Conservation (phyloP, 768 basidiomycete species). For the Macrocybe gigantea region DNA sequence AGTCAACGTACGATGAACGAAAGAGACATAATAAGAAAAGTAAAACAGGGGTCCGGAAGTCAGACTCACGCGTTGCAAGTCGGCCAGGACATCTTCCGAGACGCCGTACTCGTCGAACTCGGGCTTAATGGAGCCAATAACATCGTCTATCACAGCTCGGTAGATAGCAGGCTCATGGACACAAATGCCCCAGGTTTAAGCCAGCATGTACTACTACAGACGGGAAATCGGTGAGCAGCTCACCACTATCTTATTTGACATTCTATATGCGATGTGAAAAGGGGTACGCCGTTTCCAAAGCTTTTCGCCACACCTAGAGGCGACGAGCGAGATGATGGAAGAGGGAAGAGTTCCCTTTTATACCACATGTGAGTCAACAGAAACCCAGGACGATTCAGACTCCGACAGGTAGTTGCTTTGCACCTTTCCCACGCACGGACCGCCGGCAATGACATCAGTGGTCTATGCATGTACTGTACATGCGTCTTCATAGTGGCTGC, state of each 20-base stretch:
- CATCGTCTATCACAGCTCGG: conserved; percentile 94
- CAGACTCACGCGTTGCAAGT: conserved; percentile 78
- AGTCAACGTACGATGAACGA: conserved; percentile 10
- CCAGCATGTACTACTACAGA: conserved; percentile 50
- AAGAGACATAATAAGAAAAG: too few species aligned
- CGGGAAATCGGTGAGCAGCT: conserved; percentile 66
- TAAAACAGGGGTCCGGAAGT: conserved; percentile 4
- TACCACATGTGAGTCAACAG: conserved; percentile 38
- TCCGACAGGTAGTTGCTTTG: conserved; percentile 27
- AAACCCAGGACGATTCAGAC: conserved; percentile 39
- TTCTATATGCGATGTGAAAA: conserved; percentile 25
- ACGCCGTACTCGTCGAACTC: conserved; percentile 98
- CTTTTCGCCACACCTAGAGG: conserved; percentile 30
- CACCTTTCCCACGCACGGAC: conserved; percentile 39
- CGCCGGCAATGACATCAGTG: conserved; percentile 4
- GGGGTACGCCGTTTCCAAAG: conserved; percentile 22
- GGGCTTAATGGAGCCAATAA: conserved; percentile 77
- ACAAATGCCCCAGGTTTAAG: conserved; percentile 42
- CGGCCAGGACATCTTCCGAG: conserved; percentile 81
- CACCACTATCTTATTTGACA: conserved; percentile 99
- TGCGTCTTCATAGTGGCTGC: too few species aligned
- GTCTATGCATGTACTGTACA: too few species aligned
- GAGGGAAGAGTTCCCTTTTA: conserved; percentile 41
- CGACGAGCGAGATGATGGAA: conserved; percentile 35
- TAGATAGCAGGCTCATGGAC: conserved; percentile 83